Conservation (phyloP, 805 yeast species). For the Metschnikowia drakensbergensis region DNA sequence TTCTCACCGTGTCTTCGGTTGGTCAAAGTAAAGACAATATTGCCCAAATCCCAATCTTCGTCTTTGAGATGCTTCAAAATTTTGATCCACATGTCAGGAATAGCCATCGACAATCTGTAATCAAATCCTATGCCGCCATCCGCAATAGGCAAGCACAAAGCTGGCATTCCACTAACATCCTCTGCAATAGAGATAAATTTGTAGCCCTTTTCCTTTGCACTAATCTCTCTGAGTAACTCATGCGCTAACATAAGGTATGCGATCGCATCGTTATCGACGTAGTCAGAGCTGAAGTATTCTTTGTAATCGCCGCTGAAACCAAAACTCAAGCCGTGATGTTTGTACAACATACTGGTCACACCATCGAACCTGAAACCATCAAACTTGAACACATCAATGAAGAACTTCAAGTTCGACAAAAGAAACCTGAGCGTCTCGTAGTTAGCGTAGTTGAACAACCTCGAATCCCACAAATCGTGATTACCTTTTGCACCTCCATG, state of each 20-base stretch:
- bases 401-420: conserved; percentile 78
- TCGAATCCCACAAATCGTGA: conserved; percentile 95
- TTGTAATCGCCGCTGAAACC: conserved; percentile 90
- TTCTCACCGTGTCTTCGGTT: conserved; percentile 86
- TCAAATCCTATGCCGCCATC: conserved; percentile 92
- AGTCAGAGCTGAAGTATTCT: conserved; percentile 76
- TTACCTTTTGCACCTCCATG: conserved; percentile 87
- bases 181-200: conserved; percentile 82
- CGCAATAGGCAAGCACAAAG: conserved; percentile 69
- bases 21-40: conserved; percentile 74
- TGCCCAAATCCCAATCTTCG: conserved; percentile 88
- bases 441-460: conserved; percentile 85
- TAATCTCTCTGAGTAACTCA: conserved; percentile 57
- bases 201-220: conserved; percentile 29
- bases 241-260: conserved; percentile 90
- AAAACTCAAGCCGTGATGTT: conserved; percentile 89
- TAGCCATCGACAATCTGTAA: conserved; percentile 92
- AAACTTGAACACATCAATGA: conserved; percentile 75
- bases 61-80: conserved; percentile 76
- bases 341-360: conserved; percentile 87
- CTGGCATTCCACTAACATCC: conserved; percentile 97
- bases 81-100: conserved; percentile 99
- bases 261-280: conserved; percentile 85
- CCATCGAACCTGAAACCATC: conserved; percentile 98
- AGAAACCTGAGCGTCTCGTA: conserved; percentile 88